Percentiles rank a stretch among this genome's conserved stretches.
Conservation (phyloP, 208 protist species). For the Leishmania gerbilli region DNA sequence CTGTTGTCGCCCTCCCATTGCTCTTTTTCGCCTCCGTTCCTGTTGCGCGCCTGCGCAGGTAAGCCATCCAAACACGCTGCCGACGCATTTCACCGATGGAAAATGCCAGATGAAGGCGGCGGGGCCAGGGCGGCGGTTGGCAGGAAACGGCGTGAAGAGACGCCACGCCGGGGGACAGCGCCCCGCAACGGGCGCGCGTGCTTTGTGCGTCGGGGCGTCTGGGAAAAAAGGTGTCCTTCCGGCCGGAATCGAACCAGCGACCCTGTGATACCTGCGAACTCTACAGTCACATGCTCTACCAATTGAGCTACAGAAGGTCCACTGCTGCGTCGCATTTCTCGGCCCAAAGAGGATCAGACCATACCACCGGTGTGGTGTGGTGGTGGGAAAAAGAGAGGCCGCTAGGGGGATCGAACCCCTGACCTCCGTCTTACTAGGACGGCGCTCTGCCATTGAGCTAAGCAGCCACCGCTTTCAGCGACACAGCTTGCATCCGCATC, state of each 20-base stretch:
- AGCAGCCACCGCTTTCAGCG: constrained; percentile 41
- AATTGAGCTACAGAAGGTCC: constrained; percentile 63
- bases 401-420: constrained; percentile 89
- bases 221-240: constrained; percentile 44
- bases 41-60: too few relatives aligned
- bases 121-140: too few relatives aligned
- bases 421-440: constrained; percentile 91
- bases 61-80: too few relatives aligned
- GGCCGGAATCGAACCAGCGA: constrained; percentile 72
- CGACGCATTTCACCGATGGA: not conserved
- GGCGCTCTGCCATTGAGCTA: constrained; percentile 93
- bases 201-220: not conserved
- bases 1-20: too few relatives aligned
- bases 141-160: too few relatives aligned
- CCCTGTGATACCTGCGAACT: constrained; percentile 58
- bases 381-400: constrained; percentile 52
- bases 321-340: too few relatives aligned
- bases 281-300: constrained; percentile 72
- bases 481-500: fast-evolving
- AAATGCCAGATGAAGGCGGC: too few relatives aligned
- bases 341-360: too few relatives aligned
- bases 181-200: too few relatives aligned
- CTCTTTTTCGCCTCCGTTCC: too few relatives aligned
- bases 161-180: too few relatives aligned
- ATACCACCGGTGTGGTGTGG: too few relatives aligned